A percentile compares a stretch with the other conserved stretches of the same genome.
phyloP scores from a whole-genome alignment of 2,329 filamentous ascomycete species.

The Acarospora socialis region DNA sequence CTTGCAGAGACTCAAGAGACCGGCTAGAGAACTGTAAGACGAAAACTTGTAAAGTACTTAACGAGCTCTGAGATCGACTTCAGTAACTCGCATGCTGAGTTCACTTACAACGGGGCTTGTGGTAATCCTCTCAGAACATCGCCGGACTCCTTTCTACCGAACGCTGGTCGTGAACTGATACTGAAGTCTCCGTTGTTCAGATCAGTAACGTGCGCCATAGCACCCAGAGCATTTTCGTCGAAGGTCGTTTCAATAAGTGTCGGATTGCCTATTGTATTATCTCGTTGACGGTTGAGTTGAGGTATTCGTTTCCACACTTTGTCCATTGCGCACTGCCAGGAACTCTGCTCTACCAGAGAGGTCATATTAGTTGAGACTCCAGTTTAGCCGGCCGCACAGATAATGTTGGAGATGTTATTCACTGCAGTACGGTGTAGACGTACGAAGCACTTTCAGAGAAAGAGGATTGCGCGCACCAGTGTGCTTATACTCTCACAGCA shows the following conservation, averaged over 20 bases:
- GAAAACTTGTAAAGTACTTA: too few species aligned
- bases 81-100: neutral
- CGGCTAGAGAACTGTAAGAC: too few species aligned
- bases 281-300: conserved; percentile 25
- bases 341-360: too few species aligned
- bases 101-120: conserved; percentile 26
- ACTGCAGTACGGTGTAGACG: too few species aligned
- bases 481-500: too few species aligned
- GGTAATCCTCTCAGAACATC: conserved; percentile 22
- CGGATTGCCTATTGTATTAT: conserved; percentile 31
- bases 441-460: too few species aligned
- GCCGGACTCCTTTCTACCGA: conserved; percentile 17
- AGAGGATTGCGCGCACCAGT: too few species aligned
- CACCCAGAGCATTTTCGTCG: conserved; percentile 31
- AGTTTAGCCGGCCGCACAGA: too few species aligned
- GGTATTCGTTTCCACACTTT: conserved; percentile 45
- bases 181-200: conserved; percentile 14
- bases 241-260: conserved; percentile 31
- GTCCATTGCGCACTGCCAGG: too few species aligned
- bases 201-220: conserved; percentile 23
- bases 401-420: too few species aligned
- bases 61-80: conserved; percentile 1
- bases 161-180: conserved; percentile 15
- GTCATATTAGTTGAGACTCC: too few species aligned
- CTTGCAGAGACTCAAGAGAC: conserved; percentile 4